Evolutionary conservation across 2,329 filamentous ascomycete genomes (phyloP).

Genomic region (Zalaria sp.): DNA sequence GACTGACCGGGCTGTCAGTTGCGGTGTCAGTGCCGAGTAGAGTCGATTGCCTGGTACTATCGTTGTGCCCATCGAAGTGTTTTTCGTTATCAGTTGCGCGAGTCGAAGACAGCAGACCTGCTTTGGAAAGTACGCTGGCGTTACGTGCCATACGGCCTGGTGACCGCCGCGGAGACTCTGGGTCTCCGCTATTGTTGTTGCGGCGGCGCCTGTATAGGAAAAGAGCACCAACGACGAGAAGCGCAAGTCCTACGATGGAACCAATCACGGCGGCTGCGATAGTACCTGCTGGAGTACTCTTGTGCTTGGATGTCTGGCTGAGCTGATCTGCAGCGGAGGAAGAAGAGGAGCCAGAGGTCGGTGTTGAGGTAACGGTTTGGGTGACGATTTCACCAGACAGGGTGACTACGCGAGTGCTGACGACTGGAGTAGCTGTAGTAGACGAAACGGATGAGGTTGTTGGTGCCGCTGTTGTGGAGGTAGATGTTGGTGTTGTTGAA

Average conservation of each 20-base stretch:
- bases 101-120: constrained; percentile 25
- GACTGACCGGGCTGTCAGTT: constrained; percentile 12
- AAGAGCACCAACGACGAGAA: constrained; percentile 21
- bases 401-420: constrained; percentile 25
- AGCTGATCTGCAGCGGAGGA: constrained; percentile 8
- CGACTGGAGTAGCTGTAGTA: constrained; percentile 16
- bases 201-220: constrained; percentile 25
- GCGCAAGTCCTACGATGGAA: constrained; percentile 21
- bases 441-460: constrained; percentile 8
- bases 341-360: constrained; percentile 7
- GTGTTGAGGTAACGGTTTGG: constrained; percentile 28
- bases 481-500: constrained; percentile 7
- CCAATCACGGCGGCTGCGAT: constrained; percentile 34
- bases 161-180: constrained; percentile 3
- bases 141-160: constrained; percentile 19
- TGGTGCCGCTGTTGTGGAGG: constrained; percentile 3
- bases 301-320: constrained; percentile 7
- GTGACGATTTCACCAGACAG: constrained; percentile 28
- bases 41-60: constrained; percentile 18
- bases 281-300: constrained; percentile 23
- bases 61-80: constrained; percentile 9
- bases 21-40: constrained; percentile 13
- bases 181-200: constrained; percentile 7
- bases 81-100: constrained; percentile 14
- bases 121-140: constrained; percentile 33